Evolutionary conservation across 306 rosid genomes (phyloP).

Genomic region (Mimosa pudica): DNA sequence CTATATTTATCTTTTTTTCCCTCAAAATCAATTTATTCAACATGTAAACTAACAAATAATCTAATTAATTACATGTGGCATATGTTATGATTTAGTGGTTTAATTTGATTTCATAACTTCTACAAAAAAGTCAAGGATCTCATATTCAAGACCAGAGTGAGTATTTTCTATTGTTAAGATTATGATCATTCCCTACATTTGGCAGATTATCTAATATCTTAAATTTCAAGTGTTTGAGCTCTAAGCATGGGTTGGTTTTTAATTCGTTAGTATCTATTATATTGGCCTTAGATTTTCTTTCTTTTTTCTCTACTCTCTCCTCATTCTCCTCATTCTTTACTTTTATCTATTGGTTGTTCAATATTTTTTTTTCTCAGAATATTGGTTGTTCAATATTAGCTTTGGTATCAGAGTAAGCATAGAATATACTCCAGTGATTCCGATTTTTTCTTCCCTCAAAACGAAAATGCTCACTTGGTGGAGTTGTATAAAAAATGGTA

Average conservation of each 20-base stretch:
- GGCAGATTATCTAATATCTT: not conserved
- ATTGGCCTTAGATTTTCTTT: not conserved
- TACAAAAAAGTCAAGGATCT: no score
- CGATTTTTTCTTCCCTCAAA: not conserved
- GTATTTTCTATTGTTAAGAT: not conserved
- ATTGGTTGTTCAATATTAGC: not conserved
- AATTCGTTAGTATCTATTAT: not conserved
- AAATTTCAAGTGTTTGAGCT: not conserved
- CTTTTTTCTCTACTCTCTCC: no score
- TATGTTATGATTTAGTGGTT: no score
- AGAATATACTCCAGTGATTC: not conserved
- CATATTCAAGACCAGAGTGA: no score
- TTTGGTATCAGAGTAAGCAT: not conserved
- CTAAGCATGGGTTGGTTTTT: not conserved
- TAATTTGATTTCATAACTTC: no score
- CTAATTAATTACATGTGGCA: no score
- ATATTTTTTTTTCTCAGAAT: not conserved
- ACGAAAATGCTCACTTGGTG: not conserved
- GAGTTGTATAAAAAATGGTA: not conserved
- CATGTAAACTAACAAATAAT: no score
- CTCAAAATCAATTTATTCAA: no score
- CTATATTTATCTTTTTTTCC: no score
- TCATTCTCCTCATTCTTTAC: not conserved
- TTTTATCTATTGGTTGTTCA: not conserved
- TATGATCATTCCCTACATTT: not conserved